phyloP scores from a whole-genome alignment of 2,329 filamentous ascomycete species.

The Dothiorella sarmentorum region DNA sequence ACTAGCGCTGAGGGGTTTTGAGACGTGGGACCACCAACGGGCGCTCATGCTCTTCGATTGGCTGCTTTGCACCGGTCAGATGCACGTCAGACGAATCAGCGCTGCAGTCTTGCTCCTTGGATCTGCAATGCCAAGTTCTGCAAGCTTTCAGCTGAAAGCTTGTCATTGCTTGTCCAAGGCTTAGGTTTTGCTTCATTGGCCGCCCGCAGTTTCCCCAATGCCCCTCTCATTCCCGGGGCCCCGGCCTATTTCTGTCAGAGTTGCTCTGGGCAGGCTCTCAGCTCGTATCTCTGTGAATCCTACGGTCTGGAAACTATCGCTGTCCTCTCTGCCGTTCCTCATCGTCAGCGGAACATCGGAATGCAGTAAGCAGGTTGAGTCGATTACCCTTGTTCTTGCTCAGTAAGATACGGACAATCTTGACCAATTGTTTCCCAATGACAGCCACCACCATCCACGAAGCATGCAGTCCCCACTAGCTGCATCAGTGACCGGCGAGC shows the following conservation, averaged over 20 bases:
- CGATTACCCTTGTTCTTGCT: too few species aligned
- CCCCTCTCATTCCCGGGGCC: not conserved
- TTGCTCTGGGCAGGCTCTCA: not conserved
- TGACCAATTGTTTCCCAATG: too few species aligned
- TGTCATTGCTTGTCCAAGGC: not conserved
- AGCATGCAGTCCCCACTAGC: not conserved
- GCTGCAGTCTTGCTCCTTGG: not conserved
- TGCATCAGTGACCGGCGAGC: not conserved
- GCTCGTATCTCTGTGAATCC: slow-evolving; percentile 2
- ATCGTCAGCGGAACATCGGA: not conserved
- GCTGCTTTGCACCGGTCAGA: not conserved
- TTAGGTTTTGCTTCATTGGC: slow-evolving; percentile 8
- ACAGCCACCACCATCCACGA: not conserved
- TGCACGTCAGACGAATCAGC: not conserved
- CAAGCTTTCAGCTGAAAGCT: slow-evolving; percentile 10
- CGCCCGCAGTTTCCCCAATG: not conserved
- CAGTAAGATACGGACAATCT: too few species aligned
- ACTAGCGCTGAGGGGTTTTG: not conserved
- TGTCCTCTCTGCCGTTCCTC: not conserved
- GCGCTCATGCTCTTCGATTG: not conserved
- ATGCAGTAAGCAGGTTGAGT: not conserved
- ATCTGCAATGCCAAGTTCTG: not conserved
- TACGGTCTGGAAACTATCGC: not conserved
- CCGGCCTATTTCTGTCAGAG: not conserved
- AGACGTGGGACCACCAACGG: not conserved